These are phyloP conservation scores for Coccomyxa sp. DNA, from an alignment of 139 green algal genomes.

Conservation along the genomic window DNA sequence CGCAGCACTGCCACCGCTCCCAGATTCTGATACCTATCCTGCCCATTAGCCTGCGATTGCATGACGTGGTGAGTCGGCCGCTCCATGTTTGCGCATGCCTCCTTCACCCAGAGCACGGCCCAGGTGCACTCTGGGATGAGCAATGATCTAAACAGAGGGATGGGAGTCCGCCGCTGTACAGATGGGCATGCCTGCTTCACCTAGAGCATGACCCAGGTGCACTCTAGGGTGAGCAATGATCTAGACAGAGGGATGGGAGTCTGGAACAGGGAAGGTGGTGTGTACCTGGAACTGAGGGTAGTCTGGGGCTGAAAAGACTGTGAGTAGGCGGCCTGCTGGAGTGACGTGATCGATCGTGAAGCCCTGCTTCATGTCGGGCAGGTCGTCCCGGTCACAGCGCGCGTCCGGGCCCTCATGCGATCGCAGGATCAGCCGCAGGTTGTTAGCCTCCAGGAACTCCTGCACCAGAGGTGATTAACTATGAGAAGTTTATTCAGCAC, in stretches of 20 bases:
- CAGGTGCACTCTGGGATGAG: background rate
- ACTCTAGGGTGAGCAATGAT: background rate
- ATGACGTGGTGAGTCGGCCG: background rate
- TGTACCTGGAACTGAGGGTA: constrained; percentile 84
- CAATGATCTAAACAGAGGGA: background rate
- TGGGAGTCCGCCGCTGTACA: background rate
- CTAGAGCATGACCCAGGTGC: background rate
- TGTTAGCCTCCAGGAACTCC: constrained; percentile 54
- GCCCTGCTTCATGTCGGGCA: constrained; percentile 65
- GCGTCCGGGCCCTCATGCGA: constrained; percentile 93
- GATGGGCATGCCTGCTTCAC: background rate
- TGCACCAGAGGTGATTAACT: no score
- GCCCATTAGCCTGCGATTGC: background rate
- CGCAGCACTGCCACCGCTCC: constrained; percentile 66
- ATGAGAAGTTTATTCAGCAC: no score
- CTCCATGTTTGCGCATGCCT: background rate
- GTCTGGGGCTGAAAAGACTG: constrained; percentile 66
- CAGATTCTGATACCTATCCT: constrained; percentile 57
- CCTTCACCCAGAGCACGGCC: background rate
- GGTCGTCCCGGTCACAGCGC: constrained; percentile 59
- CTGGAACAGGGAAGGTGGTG: background rate
- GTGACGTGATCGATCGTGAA: constrained; percentile 83
- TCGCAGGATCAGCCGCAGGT: constrained; percentile 61
- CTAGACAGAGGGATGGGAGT: background rate
- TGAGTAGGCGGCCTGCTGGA: constrained; percentile 22